phyloP scores from a whole-genome alignment of 176 grass and related monocot species.

The Microstegium vimineum region DNA sequence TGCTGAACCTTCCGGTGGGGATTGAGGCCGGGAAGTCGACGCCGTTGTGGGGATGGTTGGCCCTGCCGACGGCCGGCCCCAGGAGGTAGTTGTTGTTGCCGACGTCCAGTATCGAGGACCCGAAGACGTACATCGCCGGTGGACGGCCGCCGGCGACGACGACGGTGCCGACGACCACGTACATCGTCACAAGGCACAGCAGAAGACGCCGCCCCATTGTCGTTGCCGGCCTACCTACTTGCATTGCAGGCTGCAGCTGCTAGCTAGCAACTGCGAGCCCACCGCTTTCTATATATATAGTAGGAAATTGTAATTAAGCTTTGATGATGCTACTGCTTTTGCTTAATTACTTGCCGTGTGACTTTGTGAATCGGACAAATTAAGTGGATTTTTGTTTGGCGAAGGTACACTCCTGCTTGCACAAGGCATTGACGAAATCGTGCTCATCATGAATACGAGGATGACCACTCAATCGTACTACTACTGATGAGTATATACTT shows the following conservation, averaged over 20 bases:
- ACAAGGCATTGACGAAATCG: neutral
- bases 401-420: neutral
- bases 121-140: slow-evolving; percentile 43
- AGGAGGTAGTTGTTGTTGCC: slow-evolving; percentile 45
- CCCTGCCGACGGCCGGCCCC: neutral
- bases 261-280: neutral
- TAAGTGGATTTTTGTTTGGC: too few species aligned
- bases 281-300: neutral
- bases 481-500: too few species aligned
- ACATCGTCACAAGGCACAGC: neutral
- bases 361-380: too few species aligned
- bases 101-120: slow-evolving; percentile 39
- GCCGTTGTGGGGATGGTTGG: slow-evolving; percentile 31
- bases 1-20: slow-evolving; percentile 57
- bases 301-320: neutral
- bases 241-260: neutral
- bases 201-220: neutral
- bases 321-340: neutral
- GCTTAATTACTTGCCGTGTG: too few species aligned
- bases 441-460: neutral
- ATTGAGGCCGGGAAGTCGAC: slow-evolving; percentile 31
- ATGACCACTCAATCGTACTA: neutral
- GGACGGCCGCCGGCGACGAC: neutral
- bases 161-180: neutral
- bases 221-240: neutral